These are phyloP conservation scores for Globisporangium canariense DNA, from an alignment of 352 stramenopile species.

Conservation along the genomic window DNA sequence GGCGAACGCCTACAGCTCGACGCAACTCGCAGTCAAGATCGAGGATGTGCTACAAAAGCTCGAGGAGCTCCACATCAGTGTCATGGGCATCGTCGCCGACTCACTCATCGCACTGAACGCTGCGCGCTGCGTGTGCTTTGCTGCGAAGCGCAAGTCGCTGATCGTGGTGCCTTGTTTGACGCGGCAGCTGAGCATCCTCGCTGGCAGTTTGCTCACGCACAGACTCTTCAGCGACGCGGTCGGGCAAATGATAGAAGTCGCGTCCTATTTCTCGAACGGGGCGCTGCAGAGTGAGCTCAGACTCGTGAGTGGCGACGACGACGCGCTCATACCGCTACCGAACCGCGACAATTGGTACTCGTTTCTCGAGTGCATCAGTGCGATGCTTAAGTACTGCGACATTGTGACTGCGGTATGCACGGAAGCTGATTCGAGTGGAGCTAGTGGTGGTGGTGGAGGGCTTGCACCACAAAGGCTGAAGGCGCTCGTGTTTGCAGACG, in stretches of 20 bases:
- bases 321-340: conserved; percentile 44
- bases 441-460: not conserved
- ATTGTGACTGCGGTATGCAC: conserved; percentile 53
- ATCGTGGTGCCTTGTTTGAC: conserved; percentile 71
- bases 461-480: conserved; percentile 38
- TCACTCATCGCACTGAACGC: conserved; percentile 57
- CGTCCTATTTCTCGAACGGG: conserved; percentile 55
- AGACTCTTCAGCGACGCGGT: conserved; percentile 41
- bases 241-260: conserved; percentile 60
- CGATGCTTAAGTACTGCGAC: conserved; percentile 45
- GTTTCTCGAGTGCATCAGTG: conserved; percentile 55
- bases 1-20: conserved; percentile 24
- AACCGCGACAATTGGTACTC: conserved; percentile 62
- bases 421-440: conserved; percentile 13
- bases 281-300: conserved; percentile 36
- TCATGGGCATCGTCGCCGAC: conserved; percentile 76
- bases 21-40: conserved; percentile 35
- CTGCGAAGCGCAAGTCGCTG: conserved; percentile 35
- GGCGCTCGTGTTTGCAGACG: conserved; percentile 48
- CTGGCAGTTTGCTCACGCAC: conserved; percentile 55
- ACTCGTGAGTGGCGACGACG: conserved; percentile 35
- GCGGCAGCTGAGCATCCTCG: conserved; percentile 47
- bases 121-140: conserved; percentile 42
- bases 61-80: conserved; percentile 49
- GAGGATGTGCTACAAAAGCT: conserved; percentile 55